Conservation (phyloP, 78 protist species). For the Dictyostelium discoideum region DNA sequence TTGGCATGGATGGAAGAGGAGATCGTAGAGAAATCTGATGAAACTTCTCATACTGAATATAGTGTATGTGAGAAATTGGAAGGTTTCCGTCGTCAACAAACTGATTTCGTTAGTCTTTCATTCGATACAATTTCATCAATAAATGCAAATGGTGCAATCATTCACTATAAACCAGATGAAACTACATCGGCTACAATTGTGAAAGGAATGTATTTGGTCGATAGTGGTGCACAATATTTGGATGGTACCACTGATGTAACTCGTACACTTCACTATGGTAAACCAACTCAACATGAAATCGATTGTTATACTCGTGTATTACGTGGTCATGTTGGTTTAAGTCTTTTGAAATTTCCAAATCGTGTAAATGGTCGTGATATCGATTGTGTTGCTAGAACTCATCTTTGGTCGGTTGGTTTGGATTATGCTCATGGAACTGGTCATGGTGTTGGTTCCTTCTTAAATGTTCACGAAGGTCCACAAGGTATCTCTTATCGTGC, state of each 20-base stretch:
- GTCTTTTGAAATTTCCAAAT: conserved; percentile 90
- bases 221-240: conserved; percentile 95
- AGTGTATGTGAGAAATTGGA: conserved; percentile 75
- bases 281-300: conserved; percentile 84
- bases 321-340: conserved; percentile 91
- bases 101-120: conserved; percentile 62
- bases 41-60: conserved; percentile 23
- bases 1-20: conserved; percentile 88
- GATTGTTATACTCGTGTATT: conserved; percentile 92
- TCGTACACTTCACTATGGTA: conserved; percentile 92
- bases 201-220: conserved; percentile 83
- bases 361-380: conserved; percentile 50
- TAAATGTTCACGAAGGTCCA: conserved; percentile 97
- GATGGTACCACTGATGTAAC: conserved; percentile 98
- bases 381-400: conserved; percentile 85
- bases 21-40: conserved; percentile 3
- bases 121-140: conserved; percentile 86
- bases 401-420: conserved; percentile 90
- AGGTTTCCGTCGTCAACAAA: conserved; percentile 62
- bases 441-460: conserved; percentile 97
- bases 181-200: conserved; percentile 40
- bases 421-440: conserved; percentile 97
- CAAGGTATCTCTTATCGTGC: conserved; percentile 59
- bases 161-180: conserved; percentile 89
- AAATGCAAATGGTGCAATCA: conserved; percentile 95